Conservation (phyloP, 352 stramenopile genomes). For the Phytophthora meadii region DNA sequence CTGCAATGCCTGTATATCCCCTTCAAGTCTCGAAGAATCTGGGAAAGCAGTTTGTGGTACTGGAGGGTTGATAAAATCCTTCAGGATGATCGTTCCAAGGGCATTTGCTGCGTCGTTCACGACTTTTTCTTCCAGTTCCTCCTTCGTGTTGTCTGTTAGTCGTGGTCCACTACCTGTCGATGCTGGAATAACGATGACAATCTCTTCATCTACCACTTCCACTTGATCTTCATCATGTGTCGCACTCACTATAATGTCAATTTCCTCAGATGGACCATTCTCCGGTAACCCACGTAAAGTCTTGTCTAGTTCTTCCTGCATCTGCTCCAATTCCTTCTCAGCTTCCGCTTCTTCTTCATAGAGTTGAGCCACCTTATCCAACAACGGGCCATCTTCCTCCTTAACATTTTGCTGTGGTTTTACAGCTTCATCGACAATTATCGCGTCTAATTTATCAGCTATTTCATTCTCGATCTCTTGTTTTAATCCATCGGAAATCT, state of each 20-base stretch:
- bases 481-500: conserved; percentile 25
- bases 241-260: conserved; percentile 25
- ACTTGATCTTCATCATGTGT: conserved; percentile 9
- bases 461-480: conserved; percentile 22
- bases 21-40: conserved; percentile 9
- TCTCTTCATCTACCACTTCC: conserved; percentile 13
- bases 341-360: conserved; percentile 29
- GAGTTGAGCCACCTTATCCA: conserved; percentile 14
- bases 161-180: conserved; percentile 11
- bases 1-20: conserved; percentile 3
- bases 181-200: conserved; percentile 12
- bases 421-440: conserved; percentile 12
- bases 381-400: neutral
- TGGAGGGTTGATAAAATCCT: conserved; percentile 18
- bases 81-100: conserved; percentile 16
- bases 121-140: conserved; percentile 19
- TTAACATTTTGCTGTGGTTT: neutral
- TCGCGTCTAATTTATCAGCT: conserved; percentile 13
- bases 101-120: conserved; percentile 15
- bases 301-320: conserved; percentile 17
- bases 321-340: conserved; percentile 15
- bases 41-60: neutral
- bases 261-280: conserved; percentile 6
- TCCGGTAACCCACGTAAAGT: conserved; percentile 11
- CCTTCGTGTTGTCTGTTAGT: conserved; percentile 16